Base-by-base conservation (phyloP, 2,329 filamentous ascomycete genomes). In the Aspergillus sp. region DNA sequence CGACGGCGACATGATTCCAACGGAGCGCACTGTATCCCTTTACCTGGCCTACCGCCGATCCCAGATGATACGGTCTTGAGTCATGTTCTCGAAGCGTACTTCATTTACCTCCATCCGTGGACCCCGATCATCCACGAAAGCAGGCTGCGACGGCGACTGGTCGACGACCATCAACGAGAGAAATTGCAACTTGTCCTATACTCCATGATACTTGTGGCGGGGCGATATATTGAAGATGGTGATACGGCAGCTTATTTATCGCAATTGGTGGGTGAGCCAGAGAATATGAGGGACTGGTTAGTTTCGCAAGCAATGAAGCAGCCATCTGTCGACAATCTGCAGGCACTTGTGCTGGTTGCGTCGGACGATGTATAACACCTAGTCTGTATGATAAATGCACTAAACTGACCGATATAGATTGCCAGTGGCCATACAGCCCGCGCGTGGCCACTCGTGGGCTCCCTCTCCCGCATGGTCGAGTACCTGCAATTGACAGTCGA, bases 31-130 rank as follows among this genome's bases (percentile, higher is more conserved):
- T 20, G 1, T 27, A 3, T 11, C 46, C 12, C 24, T 19, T 3
- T 20, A 15, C 5, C 11, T 33, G 45, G 17, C 22, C n/a, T 34
- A 17, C 44, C 55, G 52, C 24, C 53, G 19, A 3, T 57, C 37
- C 45, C 57, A 5, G 49, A 49, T 8, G 54, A 68, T 9, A 15
- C 65, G 2, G 57, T 73, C 4, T 61, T 63, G 5, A 56, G 71
- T 4, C 66, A 69, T 5, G 68, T 75, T 12, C 64, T 78, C 1
- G 66, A 78, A 4, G 69, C 70, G 4, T 74, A 78, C 56, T 78
- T 78, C 56, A 61, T 64, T 5, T 54, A 68, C n/a, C 69, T 77
- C 5, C 76, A 79, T 40, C 76, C 76, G 8, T 79, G 75, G 72
- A 75, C 76, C 7, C 74, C 74, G 1, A 74, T 77, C 13, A 52